Conservation (phyloP, 2,329 filamentous ascomycete genomes). For the Talaromyces sp. region DNA sequence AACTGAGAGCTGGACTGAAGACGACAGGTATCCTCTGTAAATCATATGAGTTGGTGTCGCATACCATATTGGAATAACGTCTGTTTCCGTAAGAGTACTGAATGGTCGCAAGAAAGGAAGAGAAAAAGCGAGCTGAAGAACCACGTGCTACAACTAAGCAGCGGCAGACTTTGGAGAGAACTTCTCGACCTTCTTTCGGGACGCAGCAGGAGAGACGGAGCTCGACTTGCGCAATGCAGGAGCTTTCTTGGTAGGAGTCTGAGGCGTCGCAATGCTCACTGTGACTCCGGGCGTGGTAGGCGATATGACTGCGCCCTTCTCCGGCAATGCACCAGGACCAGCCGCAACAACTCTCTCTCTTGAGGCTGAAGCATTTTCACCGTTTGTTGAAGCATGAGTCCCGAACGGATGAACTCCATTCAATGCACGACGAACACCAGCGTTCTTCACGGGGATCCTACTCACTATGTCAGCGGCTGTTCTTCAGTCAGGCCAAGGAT, state of each 20-base stretch:
- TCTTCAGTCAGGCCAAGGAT: not conserved
- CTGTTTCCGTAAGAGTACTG: not conserved
- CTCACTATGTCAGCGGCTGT: slow-evolving; percentile 28
- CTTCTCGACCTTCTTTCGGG: slow-evolving; percentile 37
- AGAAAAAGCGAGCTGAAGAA: not conserved
- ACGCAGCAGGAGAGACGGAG: slow-evolving; percentile 38
- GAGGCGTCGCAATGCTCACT: slow-evolving; percentile 30
- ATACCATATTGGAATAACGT: not conserved
- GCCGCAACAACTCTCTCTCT: slow-evolving; percentile 29
- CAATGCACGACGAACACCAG: slow-evolving; percentile 26
- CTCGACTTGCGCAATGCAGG: slow-evolving; percentile 34
- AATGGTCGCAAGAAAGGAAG: not conserved
- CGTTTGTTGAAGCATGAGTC: slow-evolving; percentile 31
- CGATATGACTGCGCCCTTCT: slow-evolving; percentile 30
- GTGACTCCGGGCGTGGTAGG: slow-evolving; percentile 38
- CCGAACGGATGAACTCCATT: slow-evolving; percentile 34
- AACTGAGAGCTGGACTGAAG: not conserved
- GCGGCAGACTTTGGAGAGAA: slow-evolving; percentile 33
- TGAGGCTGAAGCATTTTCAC: slow-evolving; percentile 39
- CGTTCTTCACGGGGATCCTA: slow-evolving; percentile 41
- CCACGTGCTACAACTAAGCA: not conserved
- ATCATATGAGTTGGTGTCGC: not conserved
- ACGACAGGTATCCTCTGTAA: not conserved
- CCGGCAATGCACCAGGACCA: slow-evolving; percentile 30
- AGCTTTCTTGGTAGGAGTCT: slow-evolving; percentile 42